Base-by-base conservation (phyloP, 2,329 filamentous ascomycete genomes). In the Coniochaeta sp. region DNA sequence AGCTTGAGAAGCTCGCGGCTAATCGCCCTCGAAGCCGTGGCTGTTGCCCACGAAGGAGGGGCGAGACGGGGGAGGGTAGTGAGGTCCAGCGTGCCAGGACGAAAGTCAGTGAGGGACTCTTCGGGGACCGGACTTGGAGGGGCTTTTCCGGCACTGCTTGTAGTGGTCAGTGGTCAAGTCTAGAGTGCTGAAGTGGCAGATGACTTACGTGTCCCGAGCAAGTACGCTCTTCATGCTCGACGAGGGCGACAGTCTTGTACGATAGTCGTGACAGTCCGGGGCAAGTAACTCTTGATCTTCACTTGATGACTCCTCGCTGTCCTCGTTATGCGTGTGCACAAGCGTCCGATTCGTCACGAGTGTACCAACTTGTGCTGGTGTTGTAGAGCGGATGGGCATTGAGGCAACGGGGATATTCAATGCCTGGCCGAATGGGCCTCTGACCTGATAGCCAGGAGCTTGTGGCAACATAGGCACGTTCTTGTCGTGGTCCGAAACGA, bases 31-130 rank as follows among this genome's bases (percentile, higher is more conserved):
- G 85, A 87, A 1, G 88, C 88, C 1, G 71, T 64, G 0, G 75
- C 69, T 0, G 84, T 87, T 6, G 89, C 89, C 73, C 89, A 90
- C 1, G 76, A 72, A 0, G 90, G 90, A 8, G 81, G 74, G 1
- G 79, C 74, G n/a, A 96, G 80, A 60, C 86, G 79, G 0, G 85
- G 85, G 6, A 96, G 77, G 0, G 74, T 81, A 0, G 72, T 74
- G 55, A 84, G 78, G 62, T 91, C 81, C 7, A 96, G 77, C 0
- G 76, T 78, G 1, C 88, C 89, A 0, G 91, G 88, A 1, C 81
- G 70, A 66, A 95, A 96, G 44, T 72, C 68, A 0, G 76, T 77
- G 26, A 69, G 59, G 9, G 59, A 34, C 9, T 63, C 59, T 28
- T 64, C 59, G 6, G 62, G n/a, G 17, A 59, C 57, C 8, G 64